phyloP scores from a whole-genome alignment of 163 green algal species.

The Scenedesmus sp. region DNA sequence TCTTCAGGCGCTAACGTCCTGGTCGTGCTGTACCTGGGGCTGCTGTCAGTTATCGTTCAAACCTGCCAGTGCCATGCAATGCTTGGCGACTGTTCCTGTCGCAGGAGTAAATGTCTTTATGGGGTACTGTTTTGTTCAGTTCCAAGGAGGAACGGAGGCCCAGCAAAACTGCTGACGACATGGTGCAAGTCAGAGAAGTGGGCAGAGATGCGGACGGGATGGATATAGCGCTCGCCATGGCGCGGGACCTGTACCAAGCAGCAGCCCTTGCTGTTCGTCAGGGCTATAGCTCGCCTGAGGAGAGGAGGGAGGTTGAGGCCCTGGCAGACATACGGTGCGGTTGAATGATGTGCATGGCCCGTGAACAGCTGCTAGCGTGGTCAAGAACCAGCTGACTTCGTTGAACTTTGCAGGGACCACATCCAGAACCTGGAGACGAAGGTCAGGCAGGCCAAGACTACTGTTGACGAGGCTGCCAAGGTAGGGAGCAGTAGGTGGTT shows the following conservation, averaged over 20 bases:
- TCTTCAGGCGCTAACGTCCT: too few relatives aligned
- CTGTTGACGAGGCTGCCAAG: background rate
- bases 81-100: background rate
- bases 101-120: background rate
- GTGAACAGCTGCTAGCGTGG: background rate
- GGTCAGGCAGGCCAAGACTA: conserved; percentile 8
- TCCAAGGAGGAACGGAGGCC: background rate
- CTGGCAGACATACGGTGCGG: conserved; percentile 7
- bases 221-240: background rate
- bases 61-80: background rate
- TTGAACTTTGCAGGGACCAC: background rate
- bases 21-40: too few relatives aligned
- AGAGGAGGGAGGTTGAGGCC: background rate
- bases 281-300: background rate
- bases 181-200: background rate
- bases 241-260: background rate
- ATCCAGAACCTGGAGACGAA: background rate
- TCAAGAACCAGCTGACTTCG: background rate
- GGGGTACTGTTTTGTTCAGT: background rate
- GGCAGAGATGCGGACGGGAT: background rate
- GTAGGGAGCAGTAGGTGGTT: background rate
- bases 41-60: conserved; percentile 5
- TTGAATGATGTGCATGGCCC: background rate
- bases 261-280: background rate
- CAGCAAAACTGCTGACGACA: background rate